phyloP scores from a whole-genome alignment of 345 rosid genomes.

The Gossypium sturtianum region DNA sequence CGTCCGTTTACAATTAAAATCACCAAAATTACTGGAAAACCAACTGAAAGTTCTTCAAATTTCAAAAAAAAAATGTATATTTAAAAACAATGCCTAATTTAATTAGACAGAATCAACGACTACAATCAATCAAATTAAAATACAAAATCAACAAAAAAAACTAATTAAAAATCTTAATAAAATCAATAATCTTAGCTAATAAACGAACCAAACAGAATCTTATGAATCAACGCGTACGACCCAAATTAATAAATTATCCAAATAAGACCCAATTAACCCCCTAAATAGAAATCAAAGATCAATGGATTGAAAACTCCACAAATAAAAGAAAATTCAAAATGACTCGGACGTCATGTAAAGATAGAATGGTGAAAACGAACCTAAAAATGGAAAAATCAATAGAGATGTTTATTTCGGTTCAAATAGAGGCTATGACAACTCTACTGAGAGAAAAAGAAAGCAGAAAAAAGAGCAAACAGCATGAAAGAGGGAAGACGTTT shows the following conservation, averaged over 20 bases:
- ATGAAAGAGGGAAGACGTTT: conserved; percentile 10
- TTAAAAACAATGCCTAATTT: not conserved
- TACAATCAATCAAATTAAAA: not conserved
- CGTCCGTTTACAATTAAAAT: not conserved
- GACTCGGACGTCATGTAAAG: conserved; percentile 23
- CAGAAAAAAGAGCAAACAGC: conserved; percentile 20
- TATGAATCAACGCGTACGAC: conserved; percentile 11
- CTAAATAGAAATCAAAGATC: conserved; percentile 24
- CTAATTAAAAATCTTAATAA: conserved; percentile 13
- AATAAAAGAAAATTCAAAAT: not conserved
- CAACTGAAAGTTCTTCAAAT: not conserved
- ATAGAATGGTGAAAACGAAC: conserved; percentile 42
- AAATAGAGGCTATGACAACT: conserved; percentile 41
- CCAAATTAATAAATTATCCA: not conserved
- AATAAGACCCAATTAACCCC: conserved; percentile 16
- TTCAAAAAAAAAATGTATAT: not conserved
- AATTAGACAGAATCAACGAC: not conserved
- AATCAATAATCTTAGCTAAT: conserved; percentile 14
- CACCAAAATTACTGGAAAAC: not conserved
- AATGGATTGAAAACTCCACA: conserved; percentile 6
- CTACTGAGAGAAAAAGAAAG: conserved; percentile 22
- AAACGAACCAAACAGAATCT: conserved; percentile 10
- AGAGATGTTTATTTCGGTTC: conserved; percentile 1
- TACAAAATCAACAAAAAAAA: conserved; percentile 32
- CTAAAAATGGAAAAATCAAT: conserved; percentile 26